A percentile compares a stretch with the other conserved stretches of the same genome.
Evolutionary conservation across 768 basidiomycete genomes (phyloP).

Genomic region (Boletus edulis): DNA sequence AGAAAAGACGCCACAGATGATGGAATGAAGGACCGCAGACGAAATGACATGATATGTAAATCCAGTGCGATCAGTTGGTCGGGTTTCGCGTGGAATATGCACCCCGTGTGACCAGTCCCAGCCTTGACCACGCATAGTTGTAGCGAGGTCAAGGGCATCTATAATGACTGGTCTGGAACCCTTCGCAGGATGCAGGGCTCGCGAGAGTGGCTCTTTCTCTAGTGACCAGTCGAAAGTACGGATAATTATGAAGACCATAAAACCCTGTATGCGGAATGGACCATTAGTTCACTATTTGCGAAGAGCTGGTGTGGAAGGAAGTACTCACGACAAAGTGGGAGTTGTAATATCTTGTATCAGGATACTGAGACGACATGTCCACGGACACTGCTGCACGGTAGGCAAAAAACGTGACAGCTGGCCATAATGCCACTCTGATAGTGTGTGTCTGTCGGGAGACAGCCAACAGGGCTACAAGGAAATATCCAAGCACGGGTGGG

Average conservation of each 20-base stretch:
- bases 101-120: not conserved
- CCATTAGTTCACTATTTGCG: not conserved
- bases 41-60: not conserved
- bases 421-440: conserved; percentile 46
- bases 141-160: not conserved
- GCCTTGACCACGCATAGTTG: not conserved
- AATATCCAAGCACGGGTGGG: conserved; percentile 46
- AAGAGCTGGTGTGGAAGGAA: not conserved
- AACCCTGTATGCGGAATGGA: conserved; percentile 3
- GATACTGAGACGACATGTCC: conserved; percentile 2
- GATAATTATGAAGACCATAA: conserved; percentile 7
- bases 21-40: not conserved
- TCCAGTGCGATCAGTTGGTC: not conserved
- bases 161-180: not conserved
- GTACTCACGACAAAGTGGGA: not conserved
- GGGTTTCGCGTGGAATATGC: not conserved
- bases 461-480: conserved; percentile 49
- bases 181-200: not conserved
- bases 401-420: conserved; percentile 40
- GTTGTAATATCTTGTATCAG: not conserved
- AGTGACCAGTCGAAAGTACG: conserved; percentile 19
- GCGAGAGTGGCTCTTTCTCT: conserved; percentile 5
- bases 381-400: conserved; percentile 35
- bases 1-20: not conserved
- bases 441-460: conserved; percentile 42